Evolutionary conservation across 2,329 filamentous ascomycete genomes (phyloP), one percentile per base, ranked within the genome.

Genomic region (Verticillium dahliae): DNA sequence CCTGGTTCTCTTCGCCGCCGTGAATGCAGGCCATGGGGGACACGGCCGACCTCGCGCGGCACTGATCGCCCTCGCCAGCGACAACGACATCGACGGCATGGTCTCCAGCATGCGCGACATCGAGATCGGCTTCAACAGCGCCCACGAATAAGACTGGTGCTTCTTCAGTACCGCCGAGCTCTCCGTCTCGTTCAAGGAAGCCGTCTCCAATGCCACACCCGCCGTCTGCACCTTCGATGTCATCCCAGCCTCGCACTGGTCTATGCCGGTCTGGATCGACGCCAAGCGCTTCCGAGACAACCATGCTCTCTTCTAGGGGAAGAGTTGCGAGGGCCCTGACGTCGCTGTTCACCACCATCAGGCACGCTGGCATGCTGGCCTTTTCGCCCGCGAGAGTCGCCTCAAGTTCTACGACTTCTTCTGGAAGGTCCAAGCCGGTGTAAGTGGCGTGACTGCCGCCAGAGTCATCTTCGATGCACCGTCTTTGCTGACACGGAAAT

Each of bases 151-250:
- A 70, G 90, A 92, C 55, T 96, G 91, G 89, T 88, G 90, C 52
- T 94, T 96, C 77, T 91, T 95, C 81, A 95, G 93, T 74, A 87
- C 92, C 68, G 84, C 88, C 59, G 86, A 88, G 4, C 92, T 96
- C 71, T 88, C 87, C 4, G 85, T 90, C 9, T 85, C 90, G 62
- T 96, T 96, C 79, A 93, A 90, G 71, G 76, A 78, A 39, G 78
- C 79, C 62, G 91, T 90, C 0, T 80, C 82, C 58, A 88, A 86
- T 56, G 83, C 85, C 41, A 94, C 91, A 1, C 85, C 85, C 61
- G 90, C 90, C 2, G 83, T 87, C 67, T 88, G 88, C 68, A 80
- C 83, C 67, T 95, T 90, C 71, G 88, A 93, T 69, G 73, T 87
- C 56, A 88, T 96, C 15, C 88, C 90, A 3, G 80, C 86, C 67